Evolutionary conservation across 768 basidiomycete genomes (phyloP), one percentile per base, ranked within the genome.

Genomic region (Boletus rubropictus): DNA sequence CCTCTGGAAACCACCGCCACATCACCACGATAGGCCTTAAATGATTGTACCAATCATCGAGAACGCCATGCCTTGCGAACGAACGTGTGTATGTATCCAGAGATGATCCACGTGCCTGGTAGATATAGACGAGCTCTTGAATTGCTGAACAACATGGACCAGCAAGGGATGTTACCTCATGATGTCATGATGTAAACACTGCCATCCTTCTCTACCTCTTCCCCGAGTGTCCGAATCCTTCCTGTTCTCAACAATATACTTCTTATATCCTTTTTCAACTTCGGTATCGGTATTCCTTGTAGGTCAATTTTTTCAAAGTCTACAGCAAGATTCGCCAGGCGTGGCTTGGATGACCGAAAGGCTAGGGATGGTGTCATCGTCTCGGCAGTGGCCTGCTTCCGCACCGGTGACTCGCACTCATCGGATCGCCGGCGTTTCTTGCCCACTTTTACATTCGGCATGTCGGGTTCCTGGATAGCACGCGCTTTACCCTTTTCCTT

Each of bases 161-260:
- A 20, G 37, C 42, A 15, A 25, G 42, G 7, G 35, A 12, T 34
- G 6, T 29, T 32, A 42, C 34, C 9, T 32, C 22, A 42, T 29
- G n/a, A 42, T 25, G 24, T 25, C 24, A 25, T 25, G 24, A 61
- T 44, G 38, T 61, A 67, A 35, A 55, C 45, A 22, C 49, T 55
- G 4, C 61, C 64, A 28, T 67, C 53, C 17, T 27, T n/a, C 37
- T 47, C 56, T 35, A 56, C 50, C 22, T 33, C 24, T 2, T 57
- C 27, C 1, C 51, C 54, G 24, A 55, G 39, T 24, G 48, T 60
- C 28, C 64, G 54, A 37, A 66, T 52, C 21, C 62, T 58, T 17
- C 64, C 64, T 6, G 66, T 64, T 37, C 51, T 66, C 50, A 64
- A 43, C 21, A 64, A 18, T 1, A 42, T 38, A 1, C n/a, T 12